Conservation (phyloP, 768 basidiomycete species). For the Lactarius quietus region DNA sequence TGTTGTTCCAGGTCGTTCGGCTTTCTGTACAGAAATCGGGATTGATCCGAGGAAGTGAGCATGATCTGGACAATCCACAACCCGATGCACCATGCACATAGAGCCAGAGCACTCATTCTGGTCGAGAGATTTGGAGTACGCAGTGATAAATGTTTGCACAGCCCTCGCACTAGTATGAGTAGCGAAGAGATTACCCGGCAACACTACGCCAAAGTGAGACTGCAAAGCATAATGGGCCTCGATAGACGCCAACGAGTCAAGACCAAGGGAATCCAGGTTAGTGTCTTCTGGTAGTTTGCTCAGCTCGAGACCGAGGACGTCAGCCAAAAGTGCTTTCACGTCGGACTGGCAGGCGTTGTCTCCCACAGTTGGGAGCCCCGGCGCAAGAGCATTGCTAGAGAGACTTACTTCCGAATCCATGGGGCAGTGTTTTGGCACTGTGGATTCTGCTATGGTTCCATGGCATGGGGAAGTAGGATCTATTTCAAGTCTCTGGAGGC, state of each 20-base stretch:
- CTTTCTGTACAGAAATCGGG: constrained; percentile 39
- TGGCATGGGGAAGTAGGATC: not conserved
- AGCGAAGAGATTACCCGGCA: constrained; percentile 46
- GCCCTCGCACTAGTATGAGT: constrained; percentile 40
- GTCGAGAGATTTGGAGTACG: constrained; percentile 1
- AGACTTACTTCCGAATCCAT: not conserved
- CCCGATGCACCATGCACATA: not conserved
- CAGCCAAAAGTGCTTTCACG: constrained; percentile 42
- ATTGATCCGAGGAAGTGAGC: constrained; percentile 29
- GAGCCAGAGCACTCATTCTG: not conserved
- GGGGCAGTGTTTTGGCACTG: not conserved
- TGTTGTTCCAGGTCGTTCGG: constrained; percentile 23
- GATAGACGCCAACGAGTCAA: constrained; percentile 64
- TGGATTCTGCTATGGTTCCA: not conserved
- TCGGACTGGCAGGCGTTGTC: constrained; percentile 22
- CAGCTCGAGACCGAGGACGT: constrained; percentile 40
- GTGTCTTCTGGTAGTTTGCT: constrained; percentile 42
- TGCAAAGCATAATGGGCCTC: constrained; percentile 52
- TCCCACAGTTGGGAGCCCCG: constrained; percentile 10
- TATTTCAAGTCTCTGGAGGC: not conserved
- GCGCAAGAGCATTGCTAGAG: not conserved
- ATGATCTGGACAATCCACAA: not conserved
- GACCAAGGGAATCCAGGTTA: constrained; percentile 49
- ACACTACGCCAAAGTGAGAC: constrained; percentile 38
- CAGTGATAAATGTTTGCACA: constrained; percentile 34